Base-by-base conservation (phyloP, 148 eudicot species). In the Vaccinium corymbosum region DNA sequence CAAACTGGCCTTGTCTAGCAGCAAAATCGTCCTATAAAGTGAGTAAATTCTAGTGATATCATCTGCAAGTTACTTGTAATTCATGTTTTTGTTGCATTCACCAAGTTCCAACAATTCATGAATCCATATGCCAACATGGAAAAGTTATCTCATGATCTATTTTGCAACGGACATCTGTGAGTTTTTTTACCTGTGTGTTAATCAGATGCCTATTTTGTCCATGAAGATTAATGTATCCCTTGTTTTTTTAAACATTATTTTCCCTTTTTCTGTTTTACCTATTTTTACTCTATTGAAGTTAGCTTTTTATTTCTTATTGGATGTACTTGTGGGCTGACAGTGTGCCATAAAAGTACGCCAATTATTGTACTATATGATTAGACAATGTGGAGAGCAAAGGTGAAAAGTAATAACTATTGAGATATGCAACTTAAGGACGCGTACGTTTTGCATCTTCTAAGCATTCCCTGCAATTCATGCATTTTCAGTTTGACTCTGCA, bases 21-120 rank as follows among this genome's bases (percentile, higher is more conserved):
- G 92, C 96, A 68, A 93, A 89, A 86, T 91, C 99, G 48, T 94
- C 93, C 35, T 79, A 87, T 53, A 92, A 92, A 93, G 99, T 92
- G 85, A 87, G 90, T 82, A 56, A 59, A 68, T 71, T 75, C 10
- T 22, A 19, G 59, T 35, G 14, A n/a, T 68, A 32, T 7, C 42
- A 9, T 80, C 49, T 80, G 56, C 32, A 49, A 10, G 4, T 46
- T 51, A 81, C 62, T 78, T 78, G 59, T 14, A 78, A 51, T 50
- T 27, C 25, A 27, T 25, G 3, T 66, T 61, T 35, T 46, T 68
- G 46, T 38, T 81, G n/a, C 17, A 10, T 50, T 16, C 70, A 50
- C 81, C 46, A 57, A 32, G 8, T 59, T 81, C 75, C 53, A 49
- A 62, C 14, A 12, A 20, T 16, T 52, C 32, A 51, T 16, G 2